Percentiles rank a stretch among this genome's conserved stretches.
These are phyloP conservation scores for Neofusicoccum kwambonambiense DNA, from an alignment of 2,329 filamentous ascomycete genomes.

Conservation along the genomic window DNA sequence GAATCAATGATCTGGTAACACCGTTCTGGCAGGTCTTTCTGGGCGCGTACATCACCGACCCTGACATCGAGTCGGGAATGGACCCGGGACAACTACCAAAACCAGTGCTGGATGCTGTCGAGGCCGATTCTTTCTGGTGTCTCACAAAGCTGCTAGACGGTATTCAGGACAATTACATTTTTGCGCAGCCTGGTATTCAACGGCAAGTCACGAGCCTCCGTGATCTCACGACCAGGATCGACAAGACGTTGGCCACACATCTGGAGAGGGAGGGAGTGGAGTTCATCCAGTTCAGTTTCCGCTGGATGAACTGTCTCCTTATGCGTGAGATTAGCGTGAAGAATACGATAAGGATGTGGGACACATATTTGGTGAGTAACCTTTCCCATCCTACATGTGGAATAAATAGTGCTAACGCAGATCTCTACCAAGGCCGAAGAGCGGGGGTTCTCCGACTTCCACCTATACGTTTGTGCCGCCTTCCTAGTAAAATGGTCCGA, in stretches of 20 bases:
- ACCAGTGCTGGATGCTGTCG: constrained; percentile 89
- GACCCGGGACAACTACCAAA: constrained; percentile 91
- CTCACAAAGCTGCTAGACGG: constrained; percentile 96
- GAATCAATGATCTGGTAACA: constrained; percentile 96
- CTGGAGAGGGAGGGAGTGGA: constrained; percentile 89
- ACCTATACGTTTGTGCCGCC: constrained; percentile 95
- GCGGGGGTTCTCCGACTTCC: constrained; percentile 96
- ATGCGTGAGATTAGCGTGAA: constrained; percentile 97
- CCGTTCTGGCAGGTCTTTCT: constrained; percentile 98
- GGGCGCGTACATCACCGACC: constrained; percentile 90
- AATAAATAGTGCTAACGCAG: constrained; percentile 12
- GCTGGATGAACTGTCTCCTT: constrained; percentile 99
- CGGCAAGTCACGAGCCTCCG: constrained; percentile 85
- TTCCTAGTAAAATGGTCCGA: constrained; percentile 99
- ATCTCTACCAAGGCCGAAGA: constrained; percentile 74
- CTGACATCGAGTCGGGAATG: constrained; percentile 90
- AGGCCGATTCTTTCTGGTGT: constrained; percentile 98
- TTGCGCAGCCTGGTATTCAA: constrained; percentile 94
- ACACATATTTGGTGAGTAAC: constrained; percentile 84
- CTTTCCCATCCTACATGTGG: not conserved
- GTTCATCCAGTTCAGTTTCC: constrained; percentile 98
- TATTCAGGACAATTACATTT: constrained; percentile 98
- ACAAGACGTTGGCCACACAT: constrained; percentile 79
- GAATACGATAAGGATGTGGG: constrained; percentile 99
- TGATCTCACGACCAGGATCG: constrained; percentile 88